Evolutionary conservation across 495 filamentous ascomycete species (phyloP).

Genomic region (Xylaria nigripes): DNA sequence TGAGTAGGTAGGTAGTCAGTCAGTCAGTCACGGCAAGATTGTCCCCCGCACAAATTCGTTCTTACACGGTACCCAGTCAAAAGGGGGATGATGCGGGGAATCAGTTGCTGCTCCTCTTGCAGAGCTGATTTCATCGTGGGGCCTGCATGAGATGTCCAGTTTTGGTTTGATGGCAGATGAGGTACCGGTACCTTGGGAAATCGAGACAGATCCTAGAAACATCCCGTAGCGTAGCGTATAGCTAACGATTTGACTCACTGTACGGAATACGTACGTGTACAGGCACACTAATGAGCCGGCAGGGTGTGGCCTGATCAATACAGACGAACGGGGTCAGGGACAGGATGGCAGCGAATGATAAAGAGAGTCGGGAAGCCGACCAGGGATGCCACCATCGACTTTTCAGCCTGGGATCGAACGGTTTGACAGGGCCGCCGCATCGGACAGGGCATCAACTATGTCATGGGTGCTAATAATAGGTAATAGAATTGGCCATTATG

Average conservation of each 20-base stretch:
- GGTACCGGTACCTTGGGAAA: constrained; percentile 6
- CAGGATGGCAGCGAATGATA: constrained; percentile 3
- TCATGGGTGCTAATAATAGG: background rate
- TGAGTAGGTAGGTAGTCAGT: no score
- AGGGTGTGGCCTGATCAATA: constrained; percentile 10
- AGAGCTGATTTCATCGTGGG: background rate
- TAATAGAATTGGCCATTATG: background rate
- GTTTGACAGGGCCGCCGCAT: constrained; percentile 19
- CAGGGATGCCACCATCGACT: constrained; percentile 27
- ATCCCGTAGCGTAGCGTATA: background rate
- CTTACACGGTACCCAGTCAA: background rate
- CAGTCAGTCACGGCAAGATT: background rate
- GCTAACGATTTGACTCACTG: background rate
- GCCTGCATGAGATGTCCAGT: background rate
- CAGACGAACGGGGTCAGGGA: background rate
- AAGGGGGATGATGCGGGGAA: background rate
- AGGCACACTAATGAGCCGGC: background rate
- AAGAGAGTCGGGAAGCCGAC: background rate
- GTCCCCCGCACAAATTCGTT: background rate
- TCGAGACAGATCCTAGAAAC: background rate
- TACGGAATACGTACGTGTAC: background rate
- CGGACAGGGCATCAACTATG: background rate
- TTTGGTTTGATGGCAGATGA: background rate
- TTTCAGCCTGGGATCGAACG: constrained; percentile 26
- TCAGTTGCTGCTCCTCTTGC: background rate